Evolutionary conservation across 805 yeast species (phyloP), one percentile per base, ranked within the genome.

Genomic region (Komagataella populi): DNA sequence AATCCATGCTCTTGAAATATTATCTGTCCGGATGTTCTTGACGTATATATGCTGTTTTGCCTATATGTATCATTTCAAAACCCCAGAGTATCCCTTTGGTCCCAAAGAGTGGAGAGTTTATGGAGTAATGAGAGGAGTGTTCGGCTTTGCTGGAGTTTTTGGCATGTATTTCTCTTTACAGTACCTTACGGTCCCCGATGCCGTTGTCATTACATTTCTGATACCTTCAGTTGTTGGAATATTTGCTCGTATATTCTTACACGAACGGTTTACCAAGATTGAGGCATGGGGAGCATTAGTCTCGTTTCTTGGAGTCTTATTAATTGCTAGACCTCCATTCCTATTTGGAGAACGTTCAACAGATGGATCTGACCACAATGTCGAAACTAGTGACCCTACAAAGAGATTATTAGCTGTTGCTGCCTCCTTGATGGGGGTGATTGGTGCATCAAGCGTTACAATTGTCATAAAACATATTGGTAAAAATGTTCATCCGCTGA

Each of bases 111-210:
- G 79, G 44, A 69, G 96, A 12, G 59, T 63, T 49, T 70, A 77
- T 57, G 66, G 88, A 53, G 61, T 78, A 0, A 48, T 76, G 4
- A 70, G 96, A 54, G 96, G 96, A 0, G 49, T 73, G 1, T 71
- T 80, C 14, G 97, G 97, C 5, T 86, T 81, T 57, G 63, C 84
- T 52, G 95, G 96, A 3, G 95, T 88, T 5, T 83, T 83, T 60
- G 83, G 91, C 3, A 70, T 85, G 60, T 89, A 87, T 63, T 86
- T 72, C 61, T 79, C 95, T 1, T 68, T 89, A 55, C 73, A 79
- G 67, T 86, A 84, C 59, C 70, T 89, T 48, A 77, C 87, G 49
- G 74, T 89, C 5, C 81, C 90, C 8, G 96, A 89, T 60, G 86
- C 95, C 0, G 82, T 87, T 1, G 83, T 85, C 14, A 82, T 89